These are phyloP conservation scores for Fraxinus ornus DNA, from an alignment of 305 asterid species.

Conservation along the genomic window DNA sequence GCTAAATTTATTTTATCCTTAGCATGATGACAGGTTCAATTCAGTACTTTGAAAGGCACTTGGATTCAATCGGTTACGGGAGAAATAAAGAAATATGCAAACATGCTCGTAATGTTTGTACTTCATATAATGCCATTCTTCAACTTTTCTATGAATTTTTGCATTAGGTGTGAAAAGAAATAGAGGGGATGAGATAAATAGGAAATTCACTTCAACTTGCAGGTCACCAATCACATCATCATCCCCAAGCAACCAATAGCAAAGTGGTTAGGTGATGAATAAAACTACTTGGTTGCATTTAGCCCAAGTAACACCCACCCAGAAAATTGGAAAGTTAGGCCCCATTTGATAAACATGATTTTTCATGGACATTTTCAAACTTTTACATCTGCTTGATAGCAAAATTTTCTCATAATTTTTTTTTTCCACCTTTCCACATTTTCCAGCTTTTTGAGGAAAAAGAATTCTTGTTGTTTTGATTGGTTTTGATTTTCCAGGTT, in stretches of 20 bases:
- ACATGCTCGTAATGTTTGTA: background rate
- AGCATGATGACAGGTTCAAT: background rate
- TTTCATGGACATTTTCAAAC: too few relatives aligned
- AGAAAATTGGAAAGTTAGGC: background rate
- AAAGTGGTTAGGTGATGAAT: background rate
- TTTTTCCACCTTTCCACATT: too few relatives aligned
- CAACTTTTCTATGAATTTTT: background rate
- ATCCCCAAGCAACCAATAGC: background rate
- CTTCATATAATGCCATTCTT: background rate
- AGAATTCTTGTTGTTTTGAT: too few relatives aligned
- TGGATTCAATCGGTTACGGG: background rate
- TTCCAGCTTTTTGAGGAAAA: too few relatives aligned
- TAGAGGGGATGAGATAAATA: background rate
- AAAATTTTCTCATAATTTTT: too few relatives aligned
- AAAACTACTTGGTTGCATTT: background rate
- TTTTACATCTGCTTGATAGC: too few relatives aligned
- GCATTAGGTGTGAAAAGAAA: background rate
- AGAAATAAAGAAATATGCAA: background rate
- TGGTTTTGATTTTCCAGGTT: too few relatives aligned
- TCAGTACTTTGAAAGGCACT: background rate
- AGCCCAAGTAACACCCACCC: background rate
- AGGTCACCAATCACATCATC: background rate
- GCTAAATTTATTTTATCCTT: background rate
- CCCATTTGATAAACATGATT: too few relatives aligned
- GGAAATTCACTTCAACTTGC: background rate